Evolutionary conservation across 805 yeast genomes (phyloP), one percentile per base, ranked within the genome.

Genomic region (Hanseniaspora singularis): DNA sequence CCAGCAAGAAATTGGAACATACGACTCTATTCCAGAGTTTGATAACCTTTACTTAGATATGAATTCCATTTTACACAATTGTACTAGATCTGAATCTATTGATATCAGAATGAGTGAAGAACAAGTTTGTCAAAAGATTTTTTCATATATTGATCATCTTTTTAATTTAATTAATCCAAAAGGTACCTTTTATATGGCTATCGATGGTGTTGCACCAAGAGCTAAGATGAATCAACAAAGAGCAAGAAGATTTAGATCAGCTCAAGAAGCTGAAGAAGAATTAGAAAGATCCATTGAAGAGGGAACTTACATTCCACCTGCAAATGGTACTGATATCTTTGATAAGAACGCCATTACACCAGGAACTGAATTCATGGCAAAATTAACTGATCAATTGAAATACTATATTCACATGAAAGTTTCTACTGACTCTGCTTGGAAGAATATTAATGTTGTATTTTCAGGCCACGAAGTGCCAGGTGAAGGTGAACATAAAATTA

Each of bases 141-240:
- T 88, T 67, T 81, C 84, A 28, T 92, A 92, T 59, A 89, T 92
- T 52, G 98, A 92, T 61, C 96, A 92, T 63, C 68, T 92, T 49
- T 89, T 92, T 57, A 79, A 79, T 51, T 76, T 86, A 22, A 87
- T 92, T 53, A 77, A 79, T 61, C 99, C 99, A 8, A 72, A 82
- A 56, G 74, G 85, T 59, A 76, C 81, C 12, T 84, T 89, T 55
- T 88, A 81, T 61, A 87, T 89, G 95, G 97, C 98, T 3, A 84
- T 89, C 56, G 98, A 89, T 66, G 98, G 98, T 61, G 97, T 89
- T 43, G 98, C 98, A 0, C 98, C 98, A 34, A 71, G 98, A 61
- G 98, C 98, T 10, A 89, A 89, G 60, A 88, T 89, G 96, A 89
- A 89, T 61, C 97, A 89, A 64, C 98, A 89, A 64, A 76, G 98